Percentiles rank a stretch among this genome's conserved stretches.
phyloP scores from a whole-genome alignment of 192 early-diverging fungal genomes.

The Pecoramyces ruminantium region DNA sequence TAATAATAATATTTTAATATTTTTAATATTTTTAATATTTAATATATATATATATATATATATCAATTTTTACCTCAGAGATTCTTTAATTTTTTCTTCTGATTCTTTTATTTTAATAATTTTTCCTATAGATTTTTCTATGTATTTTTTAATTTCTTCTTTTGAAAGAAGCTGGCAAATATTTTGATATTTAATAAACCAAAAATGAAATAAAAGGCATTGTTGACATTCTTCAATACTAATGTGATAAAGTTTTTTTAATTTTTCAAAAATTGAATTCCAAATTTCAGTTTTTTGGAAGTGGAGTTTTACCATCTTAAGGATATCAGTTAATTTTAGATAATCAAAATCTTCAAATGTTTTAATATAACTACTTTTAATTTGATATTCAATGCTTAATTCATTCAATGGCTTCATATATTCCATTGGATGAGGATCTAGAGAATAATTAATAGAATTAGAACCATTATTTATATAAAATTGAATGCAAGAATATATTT shows the following conservation, averaged over 20 bases:
- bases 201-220: neutral
- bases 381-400: neutral
- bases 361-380: neutral
- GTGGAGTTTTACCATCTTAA: neutral
- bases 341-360: neutral
- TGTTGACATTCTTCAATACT: neutral
- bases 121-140: neutral
- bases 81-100: neutral
- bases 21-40: too few species aligned
- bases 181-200: neutral
- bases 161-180: neutral
- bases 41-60: too few species aligned
- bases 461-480: neutral
- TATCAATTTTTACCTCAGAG: neutral
- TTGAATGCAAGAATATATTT: neutral
- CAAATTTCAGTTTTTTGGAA: neutral
- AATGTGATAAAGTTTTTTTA: neutral
- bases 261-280: neutral
- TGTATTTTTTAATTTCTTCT: neutral
- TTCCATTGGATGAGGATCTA: neutral
- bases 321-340: neutral
- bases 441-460: neutral
- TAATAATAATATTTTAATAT: too few species aligned
- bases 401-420: neutral
- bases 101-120: neutral